These are phyloP conservation scores for Claviceps purpurea DNA, from an alignment of 2,329 filamentous ascomycete genomes.

Conservation along the genomic window DNA sequence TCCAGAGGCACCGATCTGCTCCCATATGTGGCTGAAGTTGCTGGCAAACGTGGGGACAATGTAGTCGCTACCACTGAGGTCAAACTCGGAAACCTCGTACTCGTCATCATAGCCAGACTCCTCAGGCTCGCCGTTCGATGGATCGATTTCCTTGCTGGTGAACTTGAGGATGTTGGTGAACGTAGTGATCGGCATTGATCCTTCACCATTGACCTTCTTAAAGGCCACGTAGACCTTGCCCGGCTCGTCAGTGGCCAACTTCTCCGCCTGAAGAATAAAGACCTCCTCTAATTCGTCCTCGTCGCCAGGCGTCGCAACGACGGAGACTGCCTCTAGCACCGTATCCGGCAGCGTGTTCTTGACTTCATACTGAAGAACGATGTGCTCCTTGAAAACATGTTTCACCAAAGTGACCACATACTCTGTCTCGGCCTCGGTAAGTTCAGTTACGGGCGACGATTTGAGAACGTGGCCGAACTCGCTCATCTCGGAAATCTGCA, in stretches of 20 bases:
- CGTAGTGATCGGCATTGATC: conserved; percentile 61
- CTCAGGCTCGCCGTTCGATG: conserved; percentile 83
- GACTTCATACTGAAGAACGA: conserved; percentile 92
- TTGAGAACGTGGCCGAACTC: conserved; percentile 86
- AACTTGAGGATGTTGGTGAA: conserved; percentile 95
- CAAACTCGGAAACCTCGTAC: conserved; percentile 90
- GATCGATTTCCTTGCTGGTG: conserved; percentile 95
- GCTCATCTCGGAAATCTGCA: conserved; percentile 81
- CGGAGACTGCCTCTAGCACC: conserved; percentile 77
- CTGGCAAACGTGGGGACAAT: conserved; percentile 85
- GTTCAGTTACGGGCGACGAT: conserved; percentile 71
- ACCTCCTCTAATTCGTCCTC: conserved; percentile 80
- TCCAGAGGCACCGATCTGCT: conserved; percentile 76
- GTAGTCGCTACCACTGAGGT: conserved; percentile 84
- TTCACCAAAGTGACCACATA: conserved; percentile 91
- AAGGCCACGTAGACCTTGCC: conserved; percentile 94
- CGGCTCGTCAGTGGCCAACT: conserved; percentile 70
- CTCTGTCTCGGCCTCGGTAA: conserved; percentile 94
- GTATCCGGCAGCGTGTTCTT: conserved; percentile 94
- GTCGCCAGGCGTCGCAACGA: conserved; percentile 66
- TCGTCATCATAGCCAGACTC: conserved; percentile 92
- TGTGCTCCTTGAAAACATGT: conserved; percentile 94
- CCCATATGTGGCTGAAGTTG: conserved; percentile 93
- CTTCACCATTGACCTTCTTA: conserved; percentile 65
- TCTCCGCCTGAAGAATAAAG: conserved; percentile 82